Conservation (phyloP, 345 rosid genomes). For the Gossypium ekmanianum region DNA sequence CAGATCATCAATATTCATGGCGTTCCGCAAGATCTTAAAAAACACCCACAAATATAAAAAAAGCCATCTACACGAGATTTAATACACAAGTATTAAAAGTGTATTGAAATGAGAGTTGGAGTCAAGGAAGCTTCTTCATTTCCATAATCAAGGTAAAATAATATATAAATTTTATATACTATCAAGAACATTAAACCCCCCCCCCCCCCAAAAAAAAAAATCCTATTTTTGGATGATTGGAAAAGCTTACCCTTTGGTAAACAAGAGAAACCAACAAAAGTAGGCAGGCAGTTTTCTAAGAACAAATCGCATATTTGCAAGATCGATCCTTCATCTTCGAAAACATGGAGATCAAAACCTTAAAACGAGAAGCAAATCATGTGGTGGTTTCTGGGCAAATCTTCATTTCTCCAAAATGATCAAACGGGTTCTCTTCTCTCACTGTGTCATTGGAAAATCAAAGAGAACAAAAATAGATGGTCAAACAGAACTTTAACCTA, state of each 20-base stretch:
- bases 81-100: background rate
- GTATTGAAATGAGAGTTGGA: conserved; percentile 7
- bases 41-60: background rate
- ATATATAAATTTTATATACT: no score
- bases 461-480: background rate
- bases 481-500: conserved; percentile 9
- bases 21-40: background rate
- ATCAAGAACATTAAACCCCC: no score
- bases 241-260: background rate
- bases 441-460: conserved; percentile 2
- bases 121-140: conserved; percentile 1
- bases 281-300: background rate
- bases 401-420: background rate
- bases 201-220: background rate
- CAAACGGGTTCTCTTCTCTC: background rate
- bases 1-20: background rate
- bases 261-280: background rate
- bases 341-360: conserved; percentile 1
- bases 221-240: background rate
- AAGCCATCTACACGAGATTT: background rate
- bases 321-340: background rate
- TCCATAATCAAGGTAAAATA: background rate
- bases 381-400: background rate
- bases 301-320: background rate
- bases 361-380: background rate